phyloP scores from a whole-genome alignment of 352 stramenopile species.

The Phytopythium litorale region DNA sequence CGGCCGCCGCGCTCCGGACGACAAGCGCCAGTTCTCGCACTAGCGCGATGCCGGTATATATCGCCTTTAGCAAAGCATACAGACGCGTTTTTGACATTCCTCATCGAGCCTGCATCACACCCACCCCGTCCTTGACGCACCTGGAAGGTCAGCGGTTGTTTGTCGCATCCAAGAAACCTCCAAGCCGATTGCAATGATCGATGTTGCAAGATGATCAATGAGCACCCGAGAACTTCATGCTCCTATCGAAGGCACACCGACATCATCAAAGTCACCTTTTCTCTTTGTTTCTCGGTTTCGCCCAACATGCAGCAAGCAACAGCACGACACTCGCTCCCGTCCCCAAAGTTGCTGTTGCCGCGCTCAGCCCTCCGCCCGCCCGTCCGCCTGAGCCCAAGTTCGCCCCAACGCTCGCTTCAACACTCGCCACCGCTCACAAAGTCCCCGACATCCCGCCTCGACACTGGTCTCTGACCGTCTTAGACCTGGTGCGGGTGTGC shows the following conservation, averaged over 20 bases:
- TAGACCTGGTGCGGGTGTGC: conserved; percentile 37
- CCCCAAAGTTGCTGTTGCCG: background rate
- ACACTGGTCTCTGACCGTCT: background rate
- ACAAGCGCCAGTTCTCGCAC: conserved; percentile 95
- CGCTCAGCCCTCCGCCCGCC: background rate
- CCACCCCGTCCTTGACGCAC: no score
- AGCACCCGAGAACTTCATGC: background rate
- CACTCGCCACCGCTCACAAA: no score
- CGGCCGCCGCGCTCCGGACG: conserved; percentile 81
- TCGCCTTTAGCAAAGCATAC: conserved; percentile 1
- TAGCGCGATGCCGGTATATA: conserved; percentile 16
- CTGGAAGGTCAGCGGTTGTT: no score
- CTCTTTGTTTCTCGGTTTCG: background rate
- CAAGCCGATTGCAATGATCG: no score
- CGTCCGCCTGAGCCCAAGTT: background rate
- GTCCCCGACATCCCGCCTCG: background rate
- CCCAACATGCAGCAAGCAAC: background rate
- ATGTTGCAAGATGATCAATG: no score
- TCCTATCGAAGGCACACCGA: background rate
- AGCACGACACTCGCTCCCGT: background rate
- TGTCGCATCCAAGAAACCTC: no score
- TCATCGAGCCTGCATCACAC: no score
- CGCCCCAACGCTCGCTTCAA: background rate
- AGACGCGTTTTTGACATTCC: background rate
- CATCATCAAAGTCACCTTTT: background rate